Percentiles rank a stretch among this genome's conserved stretches.
These are phyloP conservation scores for Spirogloea muscicola DNA, from an alignment of 139 green algal genomes.

Conservation along the genomic window DNA sequence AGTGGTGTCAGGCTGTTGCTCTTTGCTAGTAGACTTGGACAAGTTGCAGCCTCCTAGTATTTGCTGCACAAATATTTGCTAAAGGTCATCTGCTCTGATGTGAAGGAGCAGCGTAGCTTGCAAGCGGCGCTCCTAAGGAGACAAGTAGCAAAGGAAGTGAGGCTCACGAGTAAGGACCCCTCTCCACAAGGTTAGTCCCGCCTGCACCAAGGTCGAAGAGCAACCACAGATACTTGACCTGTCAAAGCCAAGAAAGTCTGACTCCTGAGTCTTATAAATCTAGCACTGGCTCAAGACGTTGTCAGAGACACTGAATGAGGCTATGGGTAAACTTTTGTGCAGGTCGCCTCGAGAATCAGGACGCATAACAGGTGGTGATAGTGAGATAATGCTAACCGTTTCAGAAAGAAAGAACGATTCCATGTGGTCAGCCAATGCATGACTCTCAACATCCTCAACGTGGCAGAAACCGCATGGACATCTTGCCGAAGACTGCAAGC, in stretches of 20 bases:
- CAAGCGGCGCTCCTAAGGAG: too few relatives aligned
- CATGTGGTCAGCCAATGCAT: conserved; percentile 75
- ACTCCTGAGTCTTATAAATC: not conserved
- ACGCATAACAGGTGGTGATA: not conserved
- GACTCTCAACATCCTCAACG: conserved; percentile 43
- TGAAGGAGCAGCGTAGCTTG: not conserved
- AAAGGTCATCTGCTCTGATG: not conserved
- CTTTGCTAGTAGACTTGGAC: not conserved
- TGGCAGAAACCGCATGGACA: conserved; percentile 47
- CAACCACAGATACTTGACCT: conserved; percentile 87
- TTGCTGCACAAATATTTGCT: not conserved
- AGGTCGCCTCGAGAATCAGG: too few relatives aligned
- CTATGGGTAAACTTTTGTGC: not conserved
- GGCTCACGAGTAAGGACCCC: conserved; percentile 18
- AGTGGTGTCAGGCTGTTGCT: not conserved
- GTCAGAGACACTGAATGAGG: not conserved
- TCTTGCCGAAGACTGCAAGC: conserved; percentile 6
- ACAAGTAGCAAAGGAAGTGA: not conserved
- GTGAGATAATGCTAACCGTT: conserved; percentile 51
- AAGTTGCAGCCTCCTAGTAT: not conserved
- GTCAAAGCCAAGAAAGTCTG: not conserved
- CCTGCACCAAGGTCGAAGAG: conserved; percentile 52
- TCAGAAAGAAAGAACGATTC: conserved; percentile 91
- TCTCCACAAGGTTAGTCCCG: conserved; percentile 34
- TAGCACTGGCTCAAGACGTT: not conserved